phyloP scores from a whole-genome alignment of 2,329 filamentous ascomycete genomes.

The Dactylellina parvicollis region DNA sequence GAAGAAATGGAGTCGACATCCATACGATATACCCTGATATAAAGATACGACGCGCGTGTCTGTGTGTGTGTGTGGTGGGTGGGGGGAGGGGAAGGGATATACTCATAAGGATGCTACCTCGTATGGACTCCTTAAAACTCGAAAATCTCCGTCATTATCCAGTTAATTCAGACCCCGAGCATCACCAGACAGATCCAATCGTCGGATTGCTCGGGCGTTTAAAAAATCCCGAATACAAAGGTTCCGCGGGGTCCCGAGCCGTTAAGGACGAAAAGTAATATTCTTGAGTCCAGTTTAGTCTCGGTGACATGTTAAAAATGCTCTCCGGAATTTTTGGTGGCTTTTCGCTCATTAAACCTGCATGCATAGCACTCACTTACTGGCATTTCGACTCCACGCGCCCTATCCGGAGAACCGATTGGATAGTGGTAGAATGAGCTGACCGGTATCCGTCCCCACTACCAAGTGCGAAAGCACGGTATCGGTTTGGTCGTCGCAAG shows the following conservation, averaged over 20 bases:
- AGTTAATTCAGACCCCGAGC: too few relatives aligned
- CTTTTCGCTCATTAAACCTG: slow-evolving; percentile 27
- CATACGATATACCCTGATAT: too few relatives aligned
- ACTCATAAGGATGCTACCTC: too few relatives aligned
- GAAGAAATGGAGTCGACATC: too few relatives aligned
- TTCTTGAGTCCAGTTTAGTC: background rate
- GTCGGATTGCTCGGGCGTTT: background rate
- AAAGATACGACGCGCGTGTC: too few relatives aligned
- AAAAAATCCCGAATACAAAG: background rate
- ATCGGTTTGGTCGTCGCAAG: slow-evolving; percentile 6
- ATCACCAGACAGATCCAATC: too few relatives aligned
- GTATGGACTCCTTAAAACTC: too few relatives aligned
- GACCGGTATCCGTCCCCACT: slow-evolving; percentile 27
- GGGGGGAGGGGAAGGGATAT: too few relatives aligned
- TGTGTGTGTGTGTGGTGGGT: too few relatives aligned
- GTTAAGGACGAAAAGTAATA: background rate
- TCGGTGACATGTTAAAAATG: slow-evolving; percentile 4
- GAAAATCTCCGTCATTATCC: too few relatives aligned
- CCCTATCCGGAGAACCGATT: slow-evolving; percentile 29
- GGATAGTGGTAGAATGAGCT: slow-evolving; percentile 18
- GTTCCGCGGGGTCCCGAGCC: background rate
- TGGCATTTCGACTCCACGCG: slow-evolving; percentile 23
- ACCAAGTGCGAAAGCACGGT: too few relatives aligned
- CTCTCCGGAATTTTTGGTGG: background rate
- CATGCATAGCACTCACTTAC: slow-evolving; percentile 20